These are phyloP conservation scores for Cupressus sempervirens DNA, from an alignment of 75 land plant genomes.

Conservation along the genomic window DNA sequence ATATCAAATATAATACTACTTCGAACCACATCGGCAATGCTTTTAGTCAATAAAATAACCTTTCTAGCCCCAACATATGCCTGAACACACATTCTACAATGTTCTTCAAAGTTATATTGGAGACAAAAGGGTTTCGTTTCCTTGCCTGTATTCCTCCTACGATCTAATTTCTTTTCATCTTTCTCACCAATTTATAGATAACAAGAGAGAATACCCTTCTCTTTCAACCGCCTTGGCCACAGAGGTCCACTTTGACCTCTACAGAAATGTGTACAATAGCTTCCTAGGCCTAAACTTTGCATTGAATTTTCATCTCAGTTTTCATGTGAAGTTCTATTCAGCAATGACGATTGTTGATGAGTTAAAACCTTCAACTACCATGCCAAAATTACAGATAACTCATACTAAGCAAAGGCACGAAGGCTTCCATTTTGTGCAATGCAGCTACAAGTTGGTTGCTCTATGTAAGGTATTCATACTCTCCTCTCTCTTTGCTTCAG, in stretches of 20 bases:
- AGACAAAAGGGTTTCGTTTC: not conserved
- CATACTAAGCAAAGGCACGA: not conserved
- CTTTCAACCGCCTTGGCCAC: not conserved
- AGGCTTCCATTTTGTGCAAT: conserved; percentile 1
- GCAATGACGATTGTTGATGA: not conserved
- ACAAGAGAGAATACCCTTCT: not conserved
- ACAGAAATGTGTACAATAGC: not conserved
- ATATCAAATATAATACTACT: too few species aligned
- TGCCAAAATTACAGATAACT: not conserved
- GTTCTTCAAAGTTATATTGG: not conserved
- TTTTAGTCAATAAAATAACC: too few species aligned
- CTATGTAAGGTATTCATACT: not conserved
- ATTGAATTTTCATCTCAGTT: not conserved
- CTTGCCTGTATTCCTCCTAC: not conserved
- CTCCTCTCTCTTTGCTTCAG: not conserved
- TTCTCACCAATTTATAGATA: not conserved
- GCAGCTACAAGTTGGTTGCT: not conserved
- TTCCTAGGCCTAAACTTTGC: not conserved
- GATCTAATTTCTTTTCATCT: too few species aligned
- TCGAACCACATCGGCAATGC: too few species aligned
- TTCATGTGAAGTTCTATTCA: not conserved
- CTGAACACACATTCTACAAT: not conserved
- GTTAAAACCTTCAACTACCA: not conserved
- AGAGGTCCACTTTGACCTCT: not conserved
- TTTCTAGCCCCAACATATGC: too few species aligned